These are phyloP conservation scores for Hyaloscypha hepaticicola DNA, from an alignment of 495 filamentous ascomycete species.

Conservation along the genomic window DNA sequence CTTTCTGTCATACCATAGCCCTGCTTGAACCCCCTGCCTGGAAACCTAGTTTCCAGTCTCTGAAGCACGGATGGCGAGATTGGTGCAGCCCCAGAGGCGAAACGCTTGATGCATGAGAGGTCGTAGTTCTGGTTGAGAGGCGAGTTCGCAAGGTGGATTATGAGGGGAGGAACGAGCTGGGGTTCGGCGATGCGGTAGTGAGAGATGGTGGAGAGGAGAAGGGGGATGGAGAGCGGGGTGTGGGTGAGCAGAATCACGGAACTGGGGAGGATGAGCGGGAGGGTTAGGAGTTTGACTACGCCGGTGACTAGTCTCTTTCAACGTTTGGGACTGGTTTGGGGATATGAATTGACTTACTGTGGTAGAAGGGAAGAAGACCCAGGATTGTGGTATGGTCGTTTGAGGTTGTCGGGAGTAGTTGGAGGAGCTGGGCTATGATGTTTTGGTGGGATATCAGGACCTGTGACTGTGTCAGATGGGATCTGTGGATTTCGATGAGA, in stretches of 20 bases:
- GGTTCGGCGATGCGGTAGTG: slow-evolving; percentile 55
- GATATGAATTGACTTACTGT: slow-evolving; percentile 30
- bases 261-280: neutral
- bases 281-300: slow-evolving; percentile 20
- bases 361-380: slow-evolving; percentile 56
- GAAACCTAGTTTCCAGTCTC: slow-evolving; percentile 50
- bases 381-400: slow-evolving; percentile 41
- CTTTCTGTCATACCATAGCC: slow-evolving; percentile 71
- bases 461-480: slow-evolving; percentile 41
- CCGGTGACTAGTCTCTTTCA: neutral
- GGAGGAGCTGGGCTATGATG: slow-evolving; percentile 60
- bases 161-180: slow-evolving; percentile 54
- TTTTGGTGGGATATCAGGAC: slow-evolving; percentile 65
- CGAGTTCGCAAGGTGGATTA: slow-evolving; percentile 54
- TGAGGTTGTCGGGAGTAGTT: slow-evolving; percentile 45
- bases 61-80: slow-evolving; percentile 24
- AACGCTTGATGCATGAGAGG: slow-evolving; percentile 44
- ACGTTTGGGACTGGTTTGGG: neutral
- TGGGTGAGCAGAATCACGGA: neutral
- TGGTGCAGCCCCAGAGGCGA: slow-evolving; percentile 53
- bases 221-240: neutral
- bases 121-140: slow-evolving; percentile 55
- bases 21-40: slow-evolving; percentile 62
- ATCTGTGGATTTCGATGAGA: slow-evolving; percentile 52
- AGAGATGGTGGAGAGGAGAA: slow-evolving; percentile 34